Base-by-base conservation (phyloP, 2,329 filamentous ascomycete genomes). In the Clonostachys rosea region DNA sequence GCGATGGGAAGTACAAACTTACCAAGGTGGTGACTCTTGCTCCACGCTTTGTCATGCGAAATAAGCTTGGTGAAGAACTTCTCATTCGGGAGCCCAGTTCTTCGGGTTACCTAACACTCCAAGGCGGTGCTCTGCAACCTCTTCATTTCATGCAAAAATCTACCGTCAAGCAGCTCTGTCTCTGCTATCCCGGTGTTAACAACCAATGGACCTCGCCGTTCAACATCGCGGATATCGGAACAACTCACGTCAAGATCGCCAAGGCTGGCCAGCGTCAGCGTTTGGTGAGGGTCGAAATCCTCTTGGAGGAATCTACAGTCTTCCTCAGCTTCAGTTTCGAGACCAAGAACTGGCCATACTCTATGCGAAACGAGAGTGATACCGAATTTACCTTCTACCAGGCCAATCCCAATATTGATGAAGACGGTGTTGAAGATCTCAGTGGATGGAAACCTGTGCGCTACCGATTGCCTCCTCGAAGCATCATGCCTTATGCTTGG, bases 401-500 rank as follows among this genome's bases (percentile, higher is more conserved):
- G 65, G 88, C 90, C 16, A 87, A 97, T 58, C 94, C 94, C 5
- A 95, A 92, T 56, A 73, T 95, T 10, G 91, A 96, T 50, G 91
- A 97, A 52, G 91, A 96, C 50, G 91, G 92, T 47, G 77, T 78
- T 6, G 86, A 89, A 56, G 89, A 96, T 59, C 76, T 84, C 48
- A 91, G 89, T 46, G 89, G 90, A 5, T 99, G 94, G 89, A 87
- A 89, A 53, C 91, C 91, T 3, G 89, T 99, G 51, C 80, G 90
- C 46, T 99, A 99, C 68, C 86, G 92, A 34, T 75, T 99, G 33
- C 95, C 95, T 3, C 85, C 92, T 12, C 80, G 94, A 50, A 97
- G 92, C 66, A 96, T 99, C 66, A 99, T 99, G 94, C 94, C 95
- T 1, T 99, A 99, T 60, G 92, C 94, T 2, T 99, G 94, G 94